phyloP scores from a whole-genome alignment of 1,284 basidiomycete species.

The Veloboletus limbatus region DNA sequence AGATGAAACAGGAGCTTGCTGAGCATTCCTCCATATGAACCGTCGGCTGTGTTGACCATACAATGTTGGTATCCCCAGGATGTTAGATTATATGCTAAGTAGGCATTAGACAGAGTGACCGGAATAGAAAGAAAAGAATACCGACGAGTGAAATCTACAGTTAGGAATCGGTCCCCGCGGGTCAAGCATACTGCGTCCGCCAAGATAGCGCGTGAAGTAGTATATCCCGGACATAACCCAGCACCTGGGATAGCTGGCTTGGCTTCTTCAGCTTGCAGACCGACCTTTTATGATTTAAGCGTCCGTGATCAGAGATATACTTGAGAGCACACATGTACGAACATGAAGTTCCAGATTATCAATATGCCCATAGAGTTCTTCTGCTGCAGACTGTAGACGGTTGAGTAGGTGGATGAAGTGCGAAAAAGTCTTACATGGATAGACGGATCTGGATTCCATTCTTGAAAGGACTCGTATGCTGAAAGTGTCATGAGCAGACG shows the following conservation, averaged over 20 bases:
- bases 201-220: slow-evolving; percentile 81
- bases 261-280: slow-evolving; percentile 74
- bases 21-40: slow-evolving; percentile 70
- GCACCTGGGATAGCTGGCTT: slow-evolving; percentile 72
- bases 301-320: not conserved
- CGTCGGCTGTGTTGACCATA: slow-evolving; percentile 59
- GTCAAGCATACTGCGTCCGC: slow-evolving; percentile 76
- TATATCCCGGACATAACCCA: slow-evolving; percentile 84
- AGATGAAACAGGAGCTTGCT: slow-evolving; percentile 70
- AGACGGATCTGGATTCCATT: slow-evolving; percentile 73
- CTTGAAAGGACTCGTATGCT: slow-evolving; percentile 63
- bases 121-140: slow-evolving; percentile 7
- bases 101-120: not conserved
- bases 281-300: slow-evolving; percentile 42
- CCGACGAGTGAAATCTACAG: slow-evolving; percentile 69
- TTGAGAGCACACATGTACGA: slow-evolving; percentile 15
- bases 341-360: slow-evolving; percentile 76
- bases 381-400: slow-evolving; percentile 54
- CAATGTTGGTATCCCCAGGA: slow-evolving; percentile 76
- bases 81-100: slow-evolving; percentile 67
- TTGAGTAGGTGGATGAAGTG: slow-evolving; percentile 3
- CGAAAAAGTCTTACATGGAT: slow-evolving; percentile 49
- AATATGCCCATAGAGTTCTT: slow-evolving; percentile 69
- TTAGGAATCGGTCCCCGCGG: slow-evolving; percentile 77
- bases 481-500: not conserved